Evolutionary conservation across 108 stramenopile genomes (phyloP).

Genomic region (Cyclotella kingstonii): DNA sequence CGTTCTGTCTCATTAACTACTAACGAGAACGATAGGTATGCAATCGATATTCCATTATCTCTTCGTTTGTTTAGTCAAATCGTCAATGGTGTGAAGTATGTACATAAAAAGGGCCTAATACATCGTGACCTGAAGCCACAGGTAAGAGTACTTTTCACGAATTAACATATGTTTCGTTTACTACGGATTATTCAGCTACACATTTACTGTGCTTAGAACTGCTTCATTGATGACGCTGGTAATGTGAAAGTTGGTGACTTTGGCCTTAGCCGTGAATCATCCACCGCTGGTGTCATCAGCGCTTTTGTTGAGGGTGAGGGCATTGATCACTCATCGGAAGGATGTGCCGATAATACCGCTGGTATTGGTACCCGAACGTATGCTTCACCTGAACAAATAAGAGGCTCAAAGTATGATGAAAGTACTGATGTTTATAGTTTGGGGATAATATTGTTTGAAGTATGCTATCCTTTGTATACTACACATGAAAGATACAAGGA

Average conservation of each 20-base stretch:
- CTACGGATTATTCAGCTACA: background rate
- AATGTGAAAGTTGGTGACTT: constrained; percentile 88
- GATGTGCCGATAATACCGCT: constrained; percentile 69
- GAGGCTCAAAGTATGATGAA: constrained; percentile 88
- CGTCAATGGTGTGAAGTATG: constrained; percentile 68
- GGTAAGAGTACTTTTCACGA: constrained; percentile 25
- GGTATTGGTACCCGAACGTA: constrained; percentile 94
- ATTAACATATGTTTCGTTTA: background rate
- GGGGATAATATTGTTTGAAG: constrained; percentile 93
- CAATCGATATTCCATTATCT: constrained; percentile 71
- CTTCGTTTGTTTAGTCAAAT: constrained; percentile 83
- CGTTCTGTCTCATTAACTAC: constrained; percentile 26
- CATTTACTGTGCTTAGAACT: constrained; percentile 39
- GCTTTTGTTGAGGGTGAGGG: constrained; percentile 12
- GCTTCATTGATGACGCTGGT: constrained; percentile 80
- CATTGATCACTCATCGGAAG: background rate
- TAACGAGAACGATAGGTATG: constrained; percentile 7
- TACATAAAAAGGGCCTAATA: constrained; percentile 83
- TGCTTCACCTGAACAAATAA: constrained; percentile 92
- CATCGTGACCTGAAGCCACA: constrained; percentile 89
- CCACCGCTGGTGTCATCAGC: constrained; percentile 26
- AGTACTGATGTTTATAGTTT: constrained; percentile 93
- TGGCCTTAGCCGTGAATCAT: constrained; percentile 74
- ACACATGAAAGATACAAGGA: constrained; percentile 66
- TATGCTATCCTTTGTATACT: constrained; percentile 91